A percentile compares a stretch with the other conserved stretches of the same genome.
These are phyloP conservation scores for Metrosideros polymorpha DNA, from an alignment of 441 rosid species.

Conservation along the genomic window DNA sequence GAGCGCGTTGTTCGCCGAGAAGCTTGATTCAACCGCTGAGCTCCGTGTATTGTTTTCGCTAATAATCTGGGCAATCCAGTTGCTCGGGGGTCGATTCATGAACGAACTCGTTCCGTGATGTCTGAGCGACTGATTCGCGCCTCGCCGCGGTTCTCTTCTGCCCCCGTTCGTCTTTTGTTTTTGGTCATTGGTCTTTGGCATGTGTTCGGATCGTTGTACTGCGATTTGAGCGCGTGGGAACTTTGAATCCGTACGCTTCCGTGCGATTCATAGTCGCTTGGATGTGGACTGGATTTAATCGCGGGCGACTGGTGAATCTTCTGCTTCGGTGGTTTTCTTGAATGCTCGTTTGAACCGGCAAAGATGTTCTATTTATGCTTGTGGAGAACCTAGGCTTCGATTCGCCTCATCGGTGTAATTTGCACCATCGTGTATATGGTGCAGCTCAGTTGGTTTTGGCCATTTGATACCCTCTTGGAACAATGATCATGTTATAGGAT, in stretches of 20 bases:
- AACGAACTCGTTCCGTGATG: not conserved
- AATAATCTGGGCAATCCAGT: not conserved
- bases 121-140: not conserved
- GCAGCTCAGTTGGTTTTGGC: not conserved
- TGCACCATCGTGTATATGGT: not conserved
- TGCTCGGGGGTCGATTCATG: not conserved
- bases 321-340: not conserved
- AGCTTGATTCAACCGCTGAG: not conserved
- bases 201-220: not conserved
- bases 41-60: not conserved
- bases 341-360: not conserved
- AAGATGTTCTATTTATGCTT: not conserved
- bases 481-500: not conserved
- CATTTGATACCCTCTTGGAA: not conserved
- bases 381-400: not conserved
- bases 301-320: not conserved
- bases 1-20: not conserved
- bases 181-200: not conserved
- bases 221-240: not conserved
- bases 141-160: too few species aligned
- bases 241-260: not conserved
- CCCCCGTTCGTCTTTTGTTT: too few species aligned
- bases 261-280: not conserved
- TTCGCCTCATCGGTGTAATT: not conserved
- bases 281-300: not conserved